phyloP scores from a whole-genome alignment of 1,284 basidiomycete genomes.

The Cryptococcus sp. region DNA sequence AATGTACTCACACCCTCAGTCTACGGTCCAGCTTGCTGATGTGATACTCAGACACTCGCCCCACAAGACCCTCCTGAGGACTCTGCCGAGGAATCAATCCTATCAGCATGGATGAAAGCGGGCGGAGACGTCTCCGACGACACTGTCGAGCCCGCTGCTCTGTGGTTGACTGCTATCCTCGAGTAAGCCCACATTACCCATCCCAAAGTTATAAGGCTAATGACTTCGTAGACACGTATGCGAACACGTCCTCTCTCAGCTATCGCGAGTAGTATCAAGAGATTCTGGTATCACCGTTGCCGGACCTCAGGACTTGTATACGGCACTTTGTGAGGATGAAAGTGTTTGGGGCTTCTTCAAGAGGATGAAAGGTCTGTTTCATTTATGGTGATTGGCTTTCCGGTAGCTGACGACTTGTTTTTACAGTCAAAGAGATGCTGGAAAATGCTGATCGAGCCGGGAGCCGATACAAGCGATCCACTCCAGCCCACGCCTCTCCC shows the following conservation, averaged over 20 bases:
- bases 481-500: slow-evolving; percentile 10
- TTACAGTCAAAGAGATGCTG: slow-evolving; percentile 34
- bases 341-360: slow-evolving; percentile 79
- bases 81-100: slow-evolving; percentile 14
- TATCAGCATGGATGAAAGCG: slow-evolving; percentile 34
- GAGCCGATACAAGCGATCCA: slow-evolving; percentile 15
- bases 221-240: slow-evolving; percentile 61
- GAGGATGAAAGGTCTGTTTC: slow-evolving; percentile 70
- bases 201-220: background rate
- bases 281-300: slow-evolving; percentile 72
- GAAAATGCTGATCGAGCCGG: slow-evolving; percentile 27
- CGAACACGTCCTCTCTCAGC: slow-evolving; percentile 66
- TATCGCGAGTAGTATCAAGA: slow-evolving; percentile 76
- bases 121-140: slow-evolving; percentile 45
- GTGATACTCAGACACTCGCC: slow-evolving; percentile 39
- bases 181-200: slow-evolving; percentile 62
- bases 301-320: slow-evolving; percentile 74
- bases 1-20: background rate
- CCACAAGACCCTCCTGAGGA: slow-evolving; percentile 24
- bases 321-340: slow-evolving; percentile 83
- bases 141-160: slow-evolving; percentile 70
- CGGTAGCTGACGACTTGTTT: background rate
- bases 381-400: background rate
- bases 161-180: slow-evolving; percentile 88
- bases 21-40: background rate